phyloP scores from a whole-genome alignment of 345 rosid species.

The Boechera retrofracta region DNA sequence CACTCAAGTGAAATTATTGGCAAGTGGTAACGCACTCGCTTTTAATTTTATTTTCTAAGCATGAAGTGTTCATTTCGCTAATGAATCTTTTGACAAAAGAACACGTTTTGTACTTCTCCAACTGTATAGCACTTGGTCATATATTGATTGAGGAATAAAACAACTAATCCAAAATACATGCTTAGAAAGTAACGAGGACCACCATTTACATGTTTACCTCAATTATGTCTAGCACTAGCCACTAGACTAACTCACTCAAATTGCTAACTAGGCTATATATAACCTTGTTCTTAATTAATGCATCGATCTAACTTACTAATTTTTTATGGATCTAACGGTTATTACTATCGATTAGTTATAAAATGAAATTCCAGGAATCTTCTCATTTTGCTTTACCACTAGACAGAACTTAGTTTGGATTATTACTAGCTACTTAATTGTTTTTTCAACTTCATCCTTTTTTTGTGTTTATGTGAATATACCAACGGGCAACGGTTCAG shows the following conservation, averaged over 20 bases:
- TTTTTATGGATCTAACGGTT: background rate
- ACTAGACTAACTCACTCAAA: background rate
- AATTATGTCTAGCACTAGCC: too few relatives aligned
- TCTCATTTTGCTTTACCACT: background rate
- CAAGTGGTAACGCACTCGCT: background rate
- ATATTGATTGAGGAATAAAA: background rate
- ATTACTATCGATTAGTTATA: background rate
- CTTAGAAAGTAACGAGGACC: background rate
- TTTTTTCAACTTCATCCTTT: background rate
- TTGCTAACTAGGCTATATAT: background rate
- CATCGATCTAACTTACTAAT: background rate
- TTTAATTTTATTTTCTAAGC: background rate
- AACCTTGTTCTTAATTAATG: background rate
- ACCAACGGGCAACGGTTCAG: background rate
- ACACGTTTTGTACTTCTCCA: background rate
- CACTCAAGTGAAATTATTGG: background rate
- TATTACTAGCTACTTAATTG: background rate
- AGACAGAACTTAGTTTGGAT: background rate
- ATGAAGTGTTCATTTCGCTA: constrained; percentile 5
- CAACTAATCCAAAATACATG: constrained; percentile 9
- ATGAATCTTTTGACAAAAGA: background rate
- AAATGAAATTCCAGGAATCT: background rate
- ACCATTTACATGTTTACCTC: background rate
- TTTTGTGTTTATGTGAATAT: background rate
- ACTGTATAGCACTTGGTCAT: constrained; percentile 15